Evolutionary conservation across 2,329 filamentous ascomycete species (phyloP).

Genomic region (Madurella mycetomatis): DNA sequence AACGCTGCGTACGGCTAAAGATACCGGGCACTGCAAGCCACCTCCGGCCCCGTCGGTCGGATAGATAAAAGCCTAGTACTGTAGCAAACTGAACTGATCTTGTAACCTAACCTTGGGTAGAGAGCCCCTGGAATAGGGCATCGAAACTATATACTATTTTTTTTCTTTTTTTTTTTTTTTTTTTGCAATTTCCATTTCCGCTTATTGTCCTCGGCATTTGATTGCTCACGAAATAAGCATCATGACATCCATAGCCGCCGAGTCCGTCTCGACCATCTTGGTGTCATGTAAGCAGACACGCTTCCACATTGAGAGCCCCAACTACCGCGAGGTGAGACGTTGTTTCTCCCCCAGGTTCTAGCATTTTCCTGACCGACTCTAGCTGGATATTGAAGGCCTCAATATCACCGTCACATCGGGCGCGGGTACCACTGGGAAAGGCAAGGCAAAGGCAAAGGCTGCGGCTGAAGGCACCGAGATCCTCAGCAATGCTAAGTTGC

Average conservation of each 20-base stretch:
- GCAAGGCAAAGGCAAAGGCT: conserved; percentile 44
- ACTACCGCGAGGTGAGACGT: conserved; percentile 49
- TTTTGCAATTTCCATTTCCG: too few species aligned
- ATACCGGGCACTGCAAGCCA: too few species aligned
- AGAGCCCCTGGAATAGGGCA: too few species aligned
- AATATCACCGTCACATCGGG: conserved; percentile 58
- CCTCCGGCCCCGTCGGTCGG: too few species aligned
- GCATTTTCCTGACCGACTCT: conserved; percentile 46
- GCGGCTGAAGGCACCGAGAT: conserved; percentile 57
- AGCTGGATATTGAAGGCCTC: conserved; percentile 71
- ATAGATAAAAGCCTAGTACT: too few species aligned
- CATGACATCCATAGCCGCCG: conserved; percentile 39
- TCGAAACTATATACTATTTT: too few species aligned
- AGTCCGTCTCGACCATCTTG: conserved; percentile 51
- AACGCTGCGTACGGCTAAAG: too few species aligned
- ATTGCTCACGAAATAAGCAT: not conserved
- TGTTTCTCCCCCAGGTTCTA: conserved; percentile 52
- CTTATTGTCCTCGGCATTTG: too few species aligned
- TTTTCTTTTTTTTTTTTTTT: too few species aligned
- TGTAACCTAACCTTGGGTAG: too few species aligned
- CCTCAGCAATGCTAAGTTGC: conserved; percentile 63
- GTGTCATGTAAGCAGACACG: conserved; percentile 65
- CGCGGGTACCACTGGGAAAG: conserved; percentile 31
- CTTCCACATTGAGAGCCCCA: conserved; percentile 56
- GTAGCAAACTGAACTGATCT: too few species aligned